A percentile compares a stretch with the other conserved stretches of the same genome.
phyloP scores from a whole-genome alignment of 306 rosid species.

The Notholithocarpus densiflorus region DNA sequence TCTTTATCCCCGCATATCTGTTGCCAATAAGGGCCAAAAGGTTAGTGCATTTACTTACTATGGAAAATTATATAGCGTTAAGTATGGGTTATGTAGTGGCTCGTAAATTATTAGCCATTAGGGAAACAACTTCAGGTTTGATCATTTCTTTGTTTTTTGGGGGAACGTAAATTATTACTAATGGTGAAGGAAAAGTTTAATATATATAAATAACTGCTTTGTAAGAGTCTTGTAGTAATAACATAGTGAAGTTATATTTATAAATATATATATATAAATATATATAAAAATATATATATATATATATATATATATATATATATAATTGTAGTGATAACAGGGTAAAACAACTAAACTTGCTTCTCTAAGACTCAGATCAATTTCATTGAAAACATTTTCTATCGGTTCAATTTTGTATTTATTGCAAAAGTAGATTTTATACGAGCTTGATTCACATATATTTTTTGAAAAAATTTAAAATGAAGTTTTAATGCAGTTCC shows the following conservation, averaged over 20 bases:
- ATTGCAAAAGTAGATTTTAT: neutral
- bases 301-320: no score
- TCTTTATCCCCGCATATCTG: conserved; percentile 62
- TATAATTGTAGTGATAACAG: neutral
- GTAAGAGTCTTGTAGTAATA: neutral
- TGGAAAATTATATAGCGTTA: neutral
- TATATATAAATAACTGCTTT: neutral
- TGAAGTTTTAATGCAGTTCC: conserved; percentile 4
- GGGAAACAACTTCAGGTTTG: neutral
- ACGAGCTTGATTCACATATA: neutral
- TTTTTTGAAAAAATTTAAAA: neutral
- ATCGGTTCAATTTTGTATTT: neutral
- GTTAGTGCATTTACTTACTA: conserved; percentile 26
- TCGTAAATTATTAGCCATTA: neutral
- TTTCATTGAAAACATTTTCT: neutral
- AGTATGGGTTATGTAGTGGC: neutral
- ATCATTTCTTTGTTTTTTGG: neutral
- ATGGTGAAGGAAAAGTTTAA: neutral
- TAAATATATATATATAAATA: no score
- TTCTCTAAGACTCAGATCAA: neutral
- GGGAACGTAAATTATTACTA: neutral
- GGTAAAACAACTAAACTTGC: neutral
- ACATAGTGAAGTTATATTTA: no score
- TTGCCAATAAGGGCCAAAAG: conserved; percentile 74
- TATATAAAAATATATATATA: no score